Percentiles rank a stretch among this genome's conserved stretches.
phyloP scores from a whole-genome alignment of 1,284 basidiomycete genomes.

The Exsudoporus floridanus region DNA sequence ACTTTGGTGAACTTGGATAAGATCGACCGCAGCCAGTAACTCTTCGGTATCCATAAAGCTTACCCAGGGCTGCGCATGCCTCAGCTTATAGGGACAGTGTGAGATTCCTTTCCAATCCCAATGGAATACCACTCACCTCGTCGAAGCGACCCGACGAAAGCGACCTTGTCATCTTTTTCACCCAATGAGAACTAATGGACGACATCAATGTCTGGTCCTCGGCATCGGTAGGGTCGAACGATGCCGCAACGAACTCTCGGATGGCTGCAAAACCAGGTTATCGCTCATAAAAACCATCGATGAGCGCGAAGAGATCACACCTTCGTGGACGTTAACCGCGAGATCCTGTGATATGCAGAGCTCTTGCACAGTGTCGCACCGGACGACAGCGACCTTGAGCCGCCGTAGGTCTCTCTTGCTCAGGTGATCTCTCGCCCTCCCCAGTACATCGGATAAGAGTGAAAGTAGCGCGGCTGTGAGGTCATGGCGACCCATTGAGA shows the following conservation, averaged over 20 bases:
- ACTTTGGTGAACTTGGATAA: slow-evolving; percentile 17
- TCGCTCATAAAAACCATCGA: slow-evolving; percentile 12
- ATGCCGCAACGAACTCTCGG: slow-evolving; percentile 26
- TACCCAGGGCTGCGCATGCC: slow-evolving; percentile 45
- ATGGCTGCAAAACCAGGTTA: slow-evolving; percentile 30
- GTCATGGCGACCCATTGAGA: slow-evolving; percentile 16
- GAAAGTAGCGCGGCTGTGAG: slow-evolving; percentile 32
- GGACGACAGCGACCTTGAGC: slow-evolving; percentile 45
- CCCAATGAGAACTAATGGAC: slow-evolving; percentile 37
- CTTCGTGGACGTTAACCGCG: slow-evolving; percentile 29
- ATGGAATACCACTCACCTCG: slow-evolving; percentile 14
- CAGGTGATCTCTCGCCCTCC: slow-evolving; percentile 28
- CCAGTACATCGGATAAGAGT: slow-evolving; percentile 40
- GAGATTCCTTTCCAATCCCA: not conserved
- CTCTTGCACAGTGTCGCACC: slow-evolving; percentile 31
- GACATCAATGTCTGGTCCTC: slow-evolving; percentile 33
- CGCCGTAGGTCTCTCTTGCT: slow-evolving; percentile 26
- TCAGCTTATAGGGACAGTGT: slow-evolving; percentile 30
- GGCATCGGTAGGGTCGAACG: slow-evolving; percentile 23
- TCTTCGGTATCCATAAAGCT: slow-evolving; percentile 42
- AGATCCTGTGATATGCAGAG: slow-evolving; percentile 35
- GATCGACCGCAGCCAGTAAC: slow-evolving; percentile 42
- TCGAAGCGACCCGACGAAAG: slow-evolving; percentile 15
- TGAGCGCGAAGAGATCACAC: slow-evolving; percentile 26
- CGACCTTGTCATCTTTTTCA: slow-evolving; percentile 5